phyloP scores from a whole-genome alignment of 2,329 filamentous ascomycete species.

The Fusarium albidum region DNA sequence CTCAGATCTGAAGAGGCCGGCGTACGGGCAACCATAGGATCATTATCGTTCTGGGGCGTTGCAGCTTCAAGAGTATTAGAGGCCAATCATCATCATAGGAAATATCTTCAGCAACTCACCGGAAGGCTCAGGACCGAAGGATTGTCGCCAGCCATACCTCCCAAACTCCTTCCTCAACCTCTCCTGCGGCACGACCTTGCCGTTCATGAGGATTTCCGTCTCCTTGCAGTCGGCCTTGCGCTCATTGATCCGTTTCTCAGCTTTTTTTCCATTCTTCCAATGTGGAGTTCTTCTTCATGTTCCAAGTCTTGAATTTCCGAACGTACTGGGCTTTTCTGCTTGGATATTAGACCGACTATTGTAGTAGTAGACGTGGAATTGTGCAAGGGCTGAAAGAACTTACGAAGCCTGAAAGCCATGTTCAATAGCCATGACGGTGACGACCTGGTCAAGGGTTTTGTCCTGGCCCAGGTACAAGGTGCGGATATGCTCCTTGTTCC shows the following conservation, averaged over 20 bases:
- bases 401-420: neutral
- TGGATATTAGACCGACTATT: neutral
- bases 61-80: neutral
- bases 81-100: neutral
- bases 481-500: neutral
- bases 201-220: neutral
- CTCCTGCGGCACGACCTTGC: neutral
- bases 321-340: neutral
- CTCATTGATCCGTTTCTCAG: neutral
- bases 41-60: neutral
- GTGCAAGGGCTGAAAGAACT: neutral
- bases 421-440: neutral
- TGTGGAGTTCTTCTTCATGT: neutral
- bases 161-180: neutral
- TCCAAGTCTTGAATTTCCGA: neutral
- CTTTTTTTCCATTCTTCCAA: neutral
- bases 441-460: neutral
- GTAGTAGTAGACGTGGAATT: no score
- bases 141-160: neutral
- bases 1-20: neutral
- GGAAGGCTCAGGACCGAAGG: no score
- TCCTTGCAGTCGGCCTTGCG: neutral
- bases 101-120: neutral
- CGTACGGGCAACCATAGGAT: neutral
- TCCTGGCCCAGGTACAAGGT: neutral